phyloP scores from a whole-genome alignment of 306 rosid species.

The Lupinus albus region DNA sequence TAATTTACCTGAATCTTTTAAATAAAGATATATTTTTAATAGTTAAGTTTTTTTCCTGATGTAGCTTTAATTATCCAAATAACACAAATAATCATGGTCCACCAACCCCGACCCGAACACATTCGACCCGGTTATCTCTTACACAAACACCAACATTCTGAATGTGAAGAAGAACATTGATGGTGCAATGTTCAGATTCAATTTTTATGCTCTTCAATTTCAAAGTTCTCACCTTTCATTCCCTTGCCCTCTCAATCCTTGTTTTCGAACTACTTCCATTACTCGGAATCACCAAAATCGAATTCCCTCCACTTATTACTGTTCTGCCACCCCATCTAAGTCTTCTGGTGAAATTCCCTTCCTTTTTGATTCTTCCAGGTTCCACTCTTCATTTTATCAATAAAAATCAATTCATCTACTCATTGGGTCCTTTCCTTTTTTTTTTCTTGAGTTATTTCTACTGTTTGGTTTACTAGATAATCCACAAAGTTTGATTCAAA shows the following conservation, averaged over 20 bases:
- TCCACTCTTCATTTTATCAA: conserved; percentile 24
- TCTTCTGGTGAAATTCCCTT: conserved; percentile 51
- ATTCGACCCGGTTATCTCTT: neutral
- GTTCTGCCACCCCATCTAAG: conserved; percentile 45
- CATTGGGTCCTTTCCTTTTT: neutral
- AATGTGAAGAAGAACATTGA: neutral
- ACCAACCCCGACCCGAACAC: conserved; percentile 19
- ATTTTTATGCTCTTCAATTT: conserved; percentile 34
- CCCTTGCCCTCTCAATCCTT: conserved; percentile 44
- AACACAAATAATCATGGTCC: no score
- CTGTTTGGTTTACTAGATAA: neutral
- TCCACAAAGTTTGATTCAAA: neutral
- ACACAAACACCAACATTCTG: neutral
- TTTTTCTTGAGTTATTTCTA: neutral
- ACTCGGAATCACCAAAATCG: conserved; percentile 1
- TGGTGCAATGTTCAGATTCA: conserved; percentile 45
- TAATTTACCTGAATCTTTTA: no score
- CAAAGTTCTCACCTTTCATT: conserved; percentile 42
- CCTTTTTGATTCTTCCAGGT: conserved; percentile 64
- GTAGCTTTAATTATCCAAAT: no score
- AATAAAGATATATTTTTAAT: no score
- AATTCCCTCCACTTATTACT: conserved; percentile 24
- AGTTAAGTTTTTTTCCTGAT: no score
- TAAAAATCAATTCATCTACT: neutral
- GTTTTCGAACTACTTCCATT: neutral